phyloP scores from a whole-genome alignment of 257 asterid species.

The Ajuga chamaepitys region DNA sequence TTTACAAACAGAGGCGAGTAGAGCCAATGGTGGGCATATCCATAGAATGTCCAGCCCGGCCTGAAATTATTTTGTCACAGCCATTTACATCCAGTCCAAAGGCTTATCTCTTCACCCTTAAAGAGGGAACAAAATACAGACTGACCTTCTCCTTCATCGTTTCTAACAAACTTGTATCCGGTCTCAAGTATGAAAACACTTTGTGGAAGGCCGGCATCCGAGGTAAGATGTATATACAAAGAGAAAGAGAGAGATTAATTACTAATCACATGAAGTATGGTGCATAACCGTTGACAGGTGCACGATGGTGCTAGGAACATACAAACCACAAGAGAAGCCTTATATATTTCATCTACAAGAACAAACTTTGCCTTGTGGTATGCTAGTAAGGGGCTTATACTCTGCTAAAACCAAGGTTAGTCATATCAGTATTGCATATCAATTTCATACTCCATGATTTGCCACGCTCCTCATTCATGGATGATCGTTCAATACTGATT shows the following conservation, averaged over 20 bases:
- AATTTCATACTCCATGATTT: too few relatives aligned
- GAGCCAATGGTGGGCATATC: conserved; percentile 28
- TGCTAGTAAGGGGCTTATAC: conserved; percentile 44
- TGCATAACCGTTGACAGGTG: conserved; percentile 41
- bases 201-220: conserved; percentile 50
- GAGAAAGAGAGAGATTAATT: too few relatives aligned
- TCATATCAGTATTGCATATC: too few relatives aligned
- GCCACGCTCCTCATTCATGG: too few relatives aligned
- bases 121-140: conserved; percentile 43
- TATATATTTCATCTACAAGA: conserved; percentile 32
- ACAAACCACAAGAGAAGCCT: conserved; percentile 29
- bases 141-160: conserved; percentile 43
- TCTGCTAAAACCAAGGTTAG: conserved; percentile 52
- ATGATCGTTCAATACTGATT: too few relatives aligned
- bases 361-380: conserved; percentile 43
- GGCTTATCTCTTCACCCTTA: conserved; percentile 48
- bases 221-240: too few relatives aligned
- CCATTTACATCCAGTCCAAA: conserved; percentile 48
- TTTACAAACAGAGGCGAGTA: conserved; percentile 2
- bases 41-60: conserved; percentile 37
- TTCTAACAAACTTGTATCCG: conserved; percentile 34
- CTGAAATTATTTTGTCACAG: conserved; percentile 29
- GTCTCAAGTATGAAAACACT: conserved; percentile 46
- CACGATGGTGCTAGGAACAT: conserved; percentile 30
- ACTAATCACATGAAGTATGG: not conserved